Evolutionary conservation across 2,329 filamentous ascomycete genomes (phyloP), one percentile per base, ranked within the genome.

Genomic region (Elsinoe arachidis): DNA sequence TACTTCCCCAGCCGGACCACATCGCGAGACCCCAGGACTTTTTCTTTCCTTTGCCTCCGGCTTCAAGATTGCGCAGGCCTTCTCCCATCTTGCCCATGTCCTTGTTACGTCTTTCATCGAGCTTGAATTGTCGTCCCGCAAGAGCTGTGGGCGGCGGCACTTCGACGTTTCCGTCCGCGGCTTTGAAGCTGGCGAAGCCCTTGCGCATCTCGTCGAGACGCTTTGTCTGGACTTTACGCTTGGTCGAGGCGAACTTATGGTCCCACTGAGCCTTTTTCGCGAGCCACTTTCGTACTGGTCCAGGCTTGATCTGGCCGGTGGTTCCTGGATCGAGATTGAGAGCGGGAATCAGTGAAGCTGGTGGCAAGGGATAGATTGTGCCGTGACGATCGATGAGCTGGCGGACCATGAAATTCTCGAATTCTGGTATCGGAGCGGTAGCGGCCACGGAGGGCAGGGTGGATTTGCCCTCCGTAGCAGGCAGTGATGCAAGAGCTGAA

Each of bases 1-100:
- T 95, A 46, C 86, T 91, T 12, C 89, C 90, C 87, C 90, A 95
- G 1, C 86, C 77, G 52, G 84, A 87, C 92, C 92, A 97, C 62
- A 96, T 74, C 2, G 85, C 82, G 69, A 96, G 76, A 6, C 87
- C 88, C 72, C 86, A 82, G 62, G 62, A 65, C 58, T 87, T 90
- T 76, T 81, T 85, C 63, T 73, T 71, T 56, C 69, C 78, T 70
- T 77, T 83, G 14, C 56, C 54, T 30, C 19, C 21, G 12, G 41
- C 23, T 11, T 43, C 54, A 5, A 56, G 19, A 44, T 56, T 56
- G 10, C 17, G 39, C 30, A 56, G 19, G 23, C 60, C 60, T 47
- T 58, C 57, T 5, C 60, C 55, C 11, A 51, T 41, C 67, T 79
- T 79, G 64, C 76, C 77, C 61, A 79, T 77, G n/a, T 76, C 69